These are phyloP conservation scores for Rhodamnia argentea DNA, from an alignment of 345 rosid genomes.

Conservation along the genomic window DNA sequence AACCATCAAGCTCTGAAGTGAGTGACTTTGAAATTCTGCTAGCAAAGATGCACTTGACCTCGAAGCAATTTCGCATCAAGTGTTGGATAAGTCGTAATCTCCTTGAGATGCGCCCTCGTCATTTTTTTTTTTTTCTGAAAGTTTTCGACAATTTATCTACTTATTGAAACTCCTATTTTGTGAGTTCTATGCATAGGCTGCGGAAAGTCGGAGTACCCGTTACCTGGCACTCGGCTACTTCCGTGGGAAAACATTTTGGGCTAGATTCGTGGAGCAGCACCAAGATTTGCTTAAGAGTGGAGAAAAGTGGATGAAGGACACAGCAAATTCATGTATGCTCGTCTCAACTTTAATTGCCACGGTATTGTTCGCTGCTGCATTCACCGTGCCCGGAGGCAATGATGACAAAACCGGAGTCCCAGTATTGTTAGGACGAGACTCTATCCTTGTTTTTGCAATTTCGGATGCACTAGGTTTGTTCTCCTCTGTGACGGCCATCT, in stretches of 20 bases:
- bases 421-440: neutral
- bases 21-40: too few relatives aligned
- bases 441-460: constrained; percentile 8
- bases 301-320: constrained; percentile 7
- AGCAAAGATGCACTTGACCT: too few relatives aligned
- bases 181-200: neutral
- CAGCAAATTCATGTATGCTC: constrained; percentile 15
- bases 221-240: too few relatives aligned
- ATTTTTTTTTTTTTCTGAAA: too few relatives aligned
- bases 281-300: neutral
- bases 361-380: constrained; percentile 20
- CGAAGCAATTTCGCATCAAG: too few relatives aligned
- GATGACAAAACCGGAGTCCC: constrained; percentile 1
- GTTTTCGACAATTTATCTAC: too few relatives aligned
- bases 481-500: constrained; percentile 5
- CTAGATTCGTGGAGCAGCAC: neutral
- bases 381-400: constrained; percentile 25
- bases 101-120: neutral
- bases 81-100: too few relatives aligned
- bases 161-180: neutral
- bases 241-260: too few relatives aligned
- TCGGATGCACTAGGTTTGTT: constrained; percentile 14
- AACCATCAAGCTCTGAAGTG: too few relatives aligned
- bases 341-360: constrained; percentile 22
- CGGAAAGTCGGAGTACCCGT: neutral